A percentile compares a stretch with the other conserved stretches of the same genome.
phyloP scores from a whole-genome alignment of 352 stramenopile genomes.

The Globisporangium perplexum region DNA sequence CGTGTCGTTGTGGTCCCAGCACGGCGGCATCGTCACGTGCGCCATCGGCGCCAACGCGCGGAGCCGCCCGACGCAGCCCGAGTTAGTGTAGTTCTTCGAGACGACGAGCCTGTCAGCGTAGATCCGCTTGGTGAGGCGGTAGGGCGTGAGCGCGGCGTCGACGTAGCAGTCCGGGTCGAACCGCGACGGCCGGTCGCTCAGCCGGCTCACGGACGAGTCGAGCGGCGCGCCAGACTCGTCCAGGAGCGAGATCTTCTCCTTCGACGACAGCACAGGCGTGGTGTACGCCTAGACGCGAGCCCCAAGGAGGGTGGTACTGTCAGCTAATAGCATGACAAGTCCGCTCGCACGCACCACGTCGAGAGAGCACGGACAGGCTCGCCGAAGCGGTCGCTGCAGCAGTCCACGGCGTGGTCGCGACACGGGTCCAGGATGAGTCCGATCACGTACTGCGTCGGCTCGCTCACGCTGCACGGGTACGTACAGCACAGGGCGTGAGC shows the following conservation, averaged over 20 bases:
- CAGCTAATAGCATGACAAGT: not conserved
- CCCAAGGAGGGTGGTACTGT: not conserved
- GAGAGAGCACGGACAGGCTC: slow-evolving; percentile 33
- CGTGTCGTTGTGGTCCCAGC: slow-evolving; percentile 82
- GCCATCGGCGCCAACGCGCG: slow-evolving; percentile 39
- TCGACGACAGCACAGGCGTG: slow-evolving; percentile 20
- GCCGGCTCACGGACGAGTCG: slow-evolving; percentile 50
- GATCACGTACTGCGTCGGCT: slow-evolving; percentile 67
- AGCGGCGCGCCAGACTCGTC: slow-evolving; percentile 58
- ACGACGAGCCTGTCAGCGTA: slow-evolving; percentile 29
- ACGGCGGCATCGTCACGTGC: slow-evolving; percentile 53
- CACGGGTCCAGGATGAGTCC: slow-evolving; percentile 84
- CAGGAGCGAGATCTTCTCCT: slow-evolving; percentile 62
- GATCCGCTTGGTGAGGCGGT: slow-evolving; percentile 55
- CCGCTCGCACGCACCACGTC: not conserved
- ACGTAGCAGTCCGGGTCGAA: slow-evolving; percentile 77
- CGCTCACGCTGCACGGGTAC: slow-evolving; percentile 36
- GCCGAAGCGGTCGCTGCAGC: slow-evolving; percentile 76
- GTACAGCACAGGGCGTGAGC: not conserved
- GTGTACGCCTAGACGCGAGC: slow-evolving; percentile 34
- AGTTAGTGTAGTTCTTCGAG: slow-evolving; percentile 47
- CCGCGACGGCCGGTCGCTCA: slow-evolving; percentile 59
- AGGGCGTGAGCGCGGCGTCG: slow-evolving; percentile 37
- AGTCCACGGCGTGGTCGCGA: slow-evolving; percentile 41
- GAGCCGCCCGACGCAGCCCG: slow-evolving; percentile 47